phyloP scores from a whole-genome alignment of 345 rosid species.

The Capsella bursapastoris region DNA sequence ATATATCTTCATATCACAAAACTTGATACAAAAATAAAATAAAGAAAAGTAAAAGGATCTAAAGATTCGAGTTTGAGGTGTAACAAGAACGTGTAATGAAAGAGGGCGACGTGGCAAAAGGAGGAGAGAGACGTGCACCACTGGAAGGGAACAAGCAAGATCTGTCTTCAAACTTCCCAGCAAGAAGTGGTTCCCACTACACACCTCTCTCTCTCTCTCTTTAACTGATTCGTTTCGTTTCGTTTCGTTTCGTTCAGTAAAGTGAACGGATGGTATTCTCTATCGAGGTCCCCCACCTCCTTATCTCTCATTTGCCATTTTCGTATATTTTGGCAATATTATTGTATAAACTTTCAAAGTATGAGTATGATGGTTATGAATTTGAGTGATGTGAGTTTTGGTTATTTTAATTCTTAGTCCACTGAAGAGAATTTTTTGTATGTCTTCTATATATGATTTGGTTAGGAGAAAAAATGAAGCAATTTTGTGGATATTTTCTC shows the following conservation, averaged over 20 bases:
- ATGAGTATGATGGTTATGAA: not conserved
- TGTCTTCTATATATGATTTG: not conserved
- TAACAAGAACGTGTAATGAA: not conserved
- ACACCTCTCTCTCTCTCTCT: not conserved
- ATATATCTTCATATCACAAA: not conserved
- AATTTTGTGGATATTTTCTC: not conserved
- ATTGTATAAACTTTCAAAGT: not conserved
- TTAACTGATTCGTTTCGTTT: constrained; percentile 55
- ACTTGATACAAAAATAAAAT: not conserved
- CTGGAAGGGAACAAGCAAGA: constrained; percentile 50
- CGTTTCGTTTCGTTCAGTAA: constrained; percentile 42
- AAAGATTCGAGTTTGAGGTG: not conserved
- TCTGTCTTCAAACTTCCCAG: constrained; percentile 56
- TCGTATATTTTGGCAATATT: not conserved
- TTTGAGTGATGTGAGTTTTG: not conserved
- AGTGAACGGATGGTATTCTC: constrained; percentile 40
- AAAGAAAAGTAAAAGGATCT: constrained; percentile 10
- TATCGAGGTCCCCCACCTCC: constrained; percentile 11
- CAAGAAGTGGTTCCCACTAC: constrained; percentile 48
- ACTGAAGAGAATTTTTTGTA: not conserved
- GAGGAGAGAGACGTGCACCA: constrained; percentile 54
- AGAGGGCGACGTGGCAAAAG: constrained; percentile 45
- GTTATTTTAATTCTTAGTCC: not conserved
- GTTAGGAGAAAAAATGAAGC: not conserved
- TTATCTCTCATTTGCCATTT: not conserved